A percentile compares a stretch with the other conserved stretches of the same genome.
phyloP scores from a whole-genome alignment of 345 rosid genomes.

The Eutrema yunnanense region DNA sequence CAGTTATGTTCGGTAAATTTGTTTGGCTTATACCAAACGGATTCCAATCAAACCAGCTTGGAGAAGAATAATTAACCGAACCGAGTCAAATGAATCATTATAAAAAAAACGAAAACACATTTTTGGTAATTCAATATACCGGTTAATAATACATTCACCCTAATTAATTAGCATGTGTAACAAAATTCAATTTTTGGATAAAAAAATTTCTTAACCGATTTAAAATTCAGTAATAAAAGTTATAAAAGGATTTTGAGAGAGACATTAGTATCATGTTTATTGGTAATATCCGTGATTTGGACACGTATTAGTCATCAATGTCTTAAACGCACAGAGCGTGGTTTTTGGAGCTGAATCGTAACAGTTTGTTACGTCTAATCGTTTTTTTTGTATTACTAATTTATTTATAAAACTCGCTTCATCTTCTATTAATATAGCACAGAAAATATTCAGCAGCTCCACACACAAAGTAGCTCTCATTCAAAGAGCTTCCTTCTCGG shows the following conservation, averaged over 20 bases:
- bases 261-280: background rate
- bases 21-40: slow-evolving; percentile 14
- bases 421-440: slow-evolving; percentile 23
- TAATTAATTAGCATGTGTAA: background rate
- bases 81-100: background rate
- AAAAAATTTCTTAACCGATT: background rate
- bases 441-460: slow-evolving; percentile 9
- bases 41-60: slow-evolving; percentile 8
- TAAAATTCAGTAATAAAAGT: background rate
- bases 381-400: background rate
- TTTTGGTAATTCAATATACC: background rate
- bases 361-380: background rate
- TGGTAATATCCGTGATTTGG: slow-evolving; percentile 2
- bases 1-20: slow-evolving; percentile 22
- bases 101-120: too few species aligned
- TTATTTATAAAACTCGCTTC: background rate
- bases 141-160: background rate
- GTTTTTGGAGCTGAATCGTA: slow-evolving; percentile 8
- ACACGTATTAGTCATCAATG: background rate
- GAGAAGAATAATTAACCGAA: background rate
- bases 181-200: background rate
- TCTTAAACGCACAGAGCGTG: slow-evolving; percentile 14
- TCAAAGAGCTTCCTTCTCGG: slow-evolving; percentile 19
- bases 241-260: background rate
- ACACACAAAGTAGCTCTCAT: slow-evolving; percentile 22